phyloP scores from a whole-genome alignment of 108 stramenopile genomes.

The Fragilaria radians region DNA sequence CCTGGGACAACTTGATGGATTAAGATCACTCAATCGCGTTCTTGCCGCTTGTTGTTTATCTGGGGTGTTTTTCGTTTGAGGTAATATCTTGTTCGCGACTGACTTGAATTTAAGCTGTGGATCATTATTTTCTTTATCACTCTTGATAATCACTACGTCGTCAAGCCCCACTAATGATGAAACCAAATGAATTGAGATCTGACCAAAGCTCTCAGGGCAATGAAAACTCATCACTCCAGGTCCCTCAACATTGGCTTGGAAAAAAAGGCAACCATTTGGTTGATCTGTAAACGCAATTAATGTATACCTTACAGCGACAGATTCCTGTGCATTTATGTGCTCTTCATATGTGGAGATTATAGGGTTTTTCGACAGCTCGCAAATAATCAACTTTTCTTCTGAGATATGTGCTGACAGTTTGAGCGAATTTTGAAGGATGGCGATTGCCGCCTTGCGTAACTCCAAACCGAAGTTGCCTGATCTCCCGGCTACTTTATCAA shows the following conservation, averaged over 20 bases:
- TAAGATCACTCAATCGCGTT: neutral
- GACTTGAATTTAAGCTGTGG: too few relatives aligned
- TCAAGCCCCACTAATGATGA: slow-evolving; percentile 69
- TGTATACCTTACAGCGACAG: slow-evolving; percentile 36
- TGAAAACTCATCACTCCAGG: slow-evolving; percentile 29
- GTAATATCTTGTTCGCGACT: neutral
- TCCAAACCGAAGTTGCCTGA: slow-evolving; percentile 49
- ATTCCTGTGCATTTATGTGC: neutral
- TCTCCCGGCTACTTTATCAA: slow-evolving; percentile 40
- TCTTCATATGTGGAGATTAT: neutral
- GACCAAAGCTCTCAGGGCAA: slow-evolving; percentile 46
- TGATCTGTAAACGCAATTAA: slow-evolving; percentile 66
- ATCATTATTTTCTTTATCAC: neutral
- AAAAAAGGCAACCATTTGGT: slow-evolving; percentile 52
- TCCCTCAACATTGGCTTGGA: slow-evolving; percentile 34
- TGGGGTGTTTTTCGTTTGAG: neutral
- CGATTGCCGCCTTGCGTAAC: slow-evolving; percentile 35
- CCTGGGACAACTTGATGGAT: slow-evolving; percentile 2
- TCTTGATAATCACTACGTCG: slow-evolving; percentile 9
- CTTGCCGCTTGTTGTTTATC: neutral
- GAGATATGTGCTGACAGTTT: slow-evolving; percentile 32
- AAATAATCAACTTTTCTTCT: neutral
- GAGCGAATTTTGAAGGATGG: slow-evolving; percentile 47
- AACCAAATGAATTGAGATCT: slow-evolving; percentile 49
- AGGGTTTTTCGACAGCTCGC: neutral